These are phyloP conservation scores for Carex kokanica DNA, from an alignment of 176 grass and related monocot species.

Conservation along the genomic window DNA sequence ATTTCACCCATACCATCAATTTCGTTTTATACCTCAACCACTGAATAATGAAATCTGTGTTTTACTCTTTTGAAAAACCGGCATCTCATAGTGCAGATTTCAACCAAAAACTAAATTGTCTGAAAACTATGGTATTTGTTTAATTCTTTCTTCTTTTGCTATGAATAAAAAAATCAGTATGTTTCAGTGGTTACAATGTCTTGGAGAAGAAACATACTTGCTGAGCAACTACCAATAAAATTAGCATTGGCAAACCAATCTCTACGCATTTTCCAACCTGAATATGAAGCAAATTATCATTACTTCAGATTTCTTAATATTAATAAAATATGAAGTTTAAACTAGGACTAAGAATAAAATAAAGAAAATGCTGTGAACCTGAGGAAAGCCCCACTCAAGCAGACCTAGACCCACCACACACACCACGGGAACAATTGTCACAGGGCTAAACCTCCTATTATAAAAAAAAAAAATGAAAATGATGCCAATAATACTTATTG, in stretches of 20 bases:
- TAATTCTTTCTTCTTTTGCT: too few species aligned
- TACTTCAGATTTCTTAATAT: neutral
- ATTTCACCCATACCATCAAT: too few species aligned
- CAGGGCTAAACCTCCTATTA: conserved; percentile 75
- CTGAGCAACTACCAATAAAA: conserved; percentile 65
- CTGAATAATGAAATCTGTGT: too few species aligned
- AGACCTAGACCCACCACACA: conserved; percentile 91
- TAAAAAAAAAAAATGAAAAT: conserved; percentile 13
- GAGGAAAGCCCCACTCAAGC: conserved; percentile 86
- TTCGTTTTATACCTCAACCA: too few species aligned
- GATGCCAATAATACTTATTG: neutral
- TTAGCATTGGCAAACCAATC: conserved; percentile 91
- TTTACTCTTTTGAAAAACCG: too few species aligned
- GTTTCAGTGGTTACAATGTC: neutral
- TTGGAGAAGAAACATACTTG: conserved; percentile 51
- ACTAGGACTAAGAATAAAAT: conserved; percentile 25
- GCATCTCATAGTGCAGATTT: too few species aligned
- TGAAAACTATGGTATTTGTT: too few species aligned
- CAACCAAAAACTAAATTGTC: too few species aligned
- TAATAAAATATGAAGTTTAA: conserved; percentile 1
- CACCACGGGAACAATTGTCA: conserved; percentile 80
- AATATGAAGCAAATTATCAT: conserved; percentile 26
- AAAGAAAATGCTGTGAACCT: conserved; percentile 44
- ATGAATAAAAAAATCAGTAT: neutral
- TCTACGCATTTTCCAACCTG: conserved; percentile 99